Percentiles rank a stretch among this genome's conserved stretches.
phyloP scores from a whole-genome alignment of 495 filamentous ascomycete genomes.

The Penicillium alfredii region DNA sequence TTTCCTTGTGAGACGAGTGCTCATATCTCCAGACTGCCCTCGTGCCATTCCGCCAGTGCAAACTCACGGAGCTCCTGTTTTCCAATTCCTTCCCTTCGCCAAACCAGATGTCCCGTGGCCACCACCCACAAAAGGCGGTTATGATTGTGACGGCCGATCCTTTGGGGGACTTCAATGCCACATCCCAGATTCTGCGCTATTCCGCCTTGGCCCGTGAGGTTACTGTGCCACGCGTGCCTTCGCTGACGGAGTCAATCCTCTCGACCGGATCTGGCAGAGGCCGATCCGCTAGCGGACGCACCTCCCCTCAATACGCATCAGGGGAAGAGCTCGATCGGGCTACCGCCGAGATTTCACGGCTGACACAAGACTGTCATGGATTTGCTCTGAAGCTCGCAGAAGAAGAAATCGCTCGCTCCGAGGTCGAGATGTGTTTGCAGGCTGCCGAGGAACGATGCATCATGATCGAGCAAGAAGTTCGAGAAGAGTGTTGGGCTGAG shows the following conservation, averaged over 20 bases:
- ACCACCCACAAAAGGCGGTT: conserved; percentile 75
- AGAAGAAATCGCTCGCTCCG: conserved; percentile 53
- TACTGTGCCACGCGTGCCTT: conserved; percentile 83
- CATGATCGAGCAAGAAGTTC: conserved; percentile 74
- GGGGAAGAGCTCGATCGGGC: conserved; percentile 71
- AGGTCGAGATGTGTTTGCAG: conserved; percentile 47
- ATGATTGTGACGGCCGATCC: conserved; percentile 98
- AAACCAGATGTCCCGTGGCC: conserved; percentile 46
- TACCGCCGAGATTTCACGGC: conserved; percentile 63
- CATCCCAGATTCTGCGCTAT: conserved; percentile 91
- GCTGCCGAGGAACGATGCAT: conserved; percentile 61
- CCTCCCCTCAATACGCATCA: conserved; percentile 44
- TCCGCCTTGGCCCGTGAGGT: conserved; percentile 90
- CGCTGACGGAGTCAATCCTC: conserved; percentile 58
- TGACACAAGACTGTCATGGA: conserved; percentile 68
- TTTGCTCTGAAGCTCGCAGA: conserved; percentile 53
- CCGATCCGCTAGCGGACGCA: conserved; percentile 39
- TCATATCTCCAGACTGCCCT: conserved; percentile 54
- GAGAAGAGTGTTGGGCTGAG: conserved; percentile 84
- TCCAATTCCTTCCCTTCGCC: conserved; percentile 85
- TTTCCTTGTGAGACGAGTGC: conserved; percentile 3
- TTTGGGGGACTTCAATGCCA: conserved; percentile 90
- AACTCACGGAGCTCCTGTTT: conserved; percentile 92
- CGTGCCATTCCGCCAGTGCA: conserved; percentile 92
- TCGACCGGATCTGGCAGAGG: conserved; percentile 35